Evolutionary conservation across 495 filamentous ascomycete genomes (phyloP).

Genomic region (Tuber calosporum): DNA sequence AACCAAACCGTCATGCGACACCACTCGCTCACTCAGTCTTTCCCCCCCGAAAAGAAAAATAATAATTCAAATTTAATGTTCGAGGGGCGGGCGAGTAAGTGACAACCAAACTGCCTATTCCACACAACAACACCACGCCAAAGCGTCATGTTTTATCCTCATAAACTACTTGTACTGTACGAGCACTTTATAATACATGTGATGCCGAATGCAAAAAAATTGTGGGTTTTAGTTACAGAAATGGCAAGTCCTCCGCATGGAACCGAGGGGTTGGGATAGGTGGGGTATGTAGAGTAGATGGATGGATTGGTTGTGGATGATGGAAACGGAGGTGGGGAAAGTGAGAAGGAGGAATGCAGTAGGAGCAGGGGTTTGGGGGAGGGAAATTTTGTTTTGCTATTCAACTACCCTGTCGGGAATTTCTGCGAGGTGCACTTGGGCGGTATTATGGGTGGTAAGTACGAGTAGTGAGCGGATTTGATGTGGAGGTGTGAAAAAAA

Average conservation of each 20-base stretch:
- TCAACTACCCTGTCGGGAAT: background rate
- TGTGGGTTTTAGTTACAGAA: background rate
- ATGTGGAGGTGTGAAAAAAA: background rate
- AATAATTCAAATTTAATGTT: no score
- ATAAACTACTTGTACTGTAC: background rate
- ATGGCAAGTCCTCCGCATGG: background rate
- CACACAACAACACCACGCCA: background rate
- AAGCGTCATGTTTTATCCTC: background rate
- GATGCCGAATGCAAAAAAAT: background rate
- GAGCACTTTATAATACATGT: background rate
- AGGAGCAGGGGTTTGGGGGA: background rate
- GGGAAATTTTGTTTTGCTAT: conserved; percentile 1
- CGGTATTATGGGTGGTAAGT: background rate
- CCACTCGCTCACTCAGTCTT: background rate
- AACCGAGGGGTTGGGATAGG: background rate
- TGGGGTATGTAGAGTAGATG: background rate
- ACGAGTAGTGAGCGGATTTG: background rate
- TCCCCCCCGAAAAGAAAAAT: no score
- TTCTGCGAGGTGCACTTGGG: background rate
- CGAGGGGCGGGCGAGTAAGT: background rate
- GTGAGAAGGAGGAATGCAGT: background rate
- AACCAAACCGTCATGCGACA: background rate
- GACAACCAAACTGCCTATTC: background rate
- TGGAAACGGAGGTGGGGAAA: background rate
- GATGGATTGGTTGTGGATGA: background rate